phyloP scores from a whole-genome alignment of 768 basidiomycete species.

The Xerocomus potaroensis region DNA sequence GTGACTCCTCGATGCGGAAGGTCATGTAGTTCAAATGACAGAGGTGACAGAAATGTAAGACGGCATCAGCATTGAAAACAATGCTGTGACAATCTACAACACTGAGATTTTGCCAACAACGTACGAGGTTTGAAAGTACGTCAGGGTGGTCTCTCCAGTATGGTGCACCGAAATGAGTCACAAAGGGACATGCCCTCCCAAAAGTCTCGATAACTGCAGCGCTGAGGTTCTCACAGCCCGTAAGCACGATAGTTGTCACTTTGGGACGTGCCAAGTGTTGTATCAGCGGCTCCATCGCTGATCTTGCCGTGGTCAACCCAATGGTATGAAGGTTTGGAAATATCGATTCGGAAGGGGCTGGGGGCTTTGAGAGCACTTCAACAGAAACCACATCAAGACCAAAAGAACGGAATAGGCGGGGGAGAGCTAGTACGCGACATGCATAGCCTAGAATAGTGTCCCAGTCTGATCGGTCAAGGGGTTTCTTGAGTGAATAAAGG shows the following conservation, averaged over 20 bases:
- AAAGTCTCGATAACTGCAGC: not conserved
- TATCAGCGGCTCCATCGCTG: slow-evolving; percentile 1
- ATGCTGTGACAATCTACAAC: not conserved
- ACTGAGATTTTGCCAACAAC: slow-evolving; percentile 6
- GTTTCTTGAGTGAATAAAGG: not conserved
- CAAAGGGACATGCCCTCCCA: not conserved
- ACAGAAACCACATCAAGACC: not conserved
- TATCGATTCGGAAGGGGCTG: not conserved
- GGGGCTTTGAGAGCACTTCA: slow-evolving; percentile 1
- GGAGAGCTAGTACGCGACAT: slow-evolving; percentile 5
- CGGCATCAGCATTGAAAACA: not conserved
- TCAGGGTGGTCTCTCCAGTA: not conserved
- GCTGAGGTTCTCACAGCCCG: not conserved
- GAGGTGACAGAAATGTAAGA: slow-evolving; percentile 5
- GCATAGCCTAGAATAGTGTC: slow-evolving; percentile 9
- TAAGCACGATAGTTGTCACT: not conserved
- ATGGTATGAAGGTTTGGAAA: slow-evolving; percentile 11
- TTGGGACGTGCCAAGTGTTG: slow-evolving; percentile 5
- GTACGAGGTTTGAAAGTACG: slow-evolving; percentile 3
- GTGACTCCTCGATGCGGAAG: not conserved
- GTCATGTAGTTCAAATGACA: not conserved
- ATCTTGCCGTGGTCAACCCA: not conserved
- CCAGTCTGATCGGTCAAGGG: slow-evolving; percentile 3
- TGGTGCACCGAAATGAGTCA: not conserved
- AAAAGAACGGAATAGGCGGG: not conserved